Evolutionary conservation across 441 rosid genomes (phyloP), one percentile per base, ranked within the genome.

Genomic region (Flueggea neowawraea): DNA sequence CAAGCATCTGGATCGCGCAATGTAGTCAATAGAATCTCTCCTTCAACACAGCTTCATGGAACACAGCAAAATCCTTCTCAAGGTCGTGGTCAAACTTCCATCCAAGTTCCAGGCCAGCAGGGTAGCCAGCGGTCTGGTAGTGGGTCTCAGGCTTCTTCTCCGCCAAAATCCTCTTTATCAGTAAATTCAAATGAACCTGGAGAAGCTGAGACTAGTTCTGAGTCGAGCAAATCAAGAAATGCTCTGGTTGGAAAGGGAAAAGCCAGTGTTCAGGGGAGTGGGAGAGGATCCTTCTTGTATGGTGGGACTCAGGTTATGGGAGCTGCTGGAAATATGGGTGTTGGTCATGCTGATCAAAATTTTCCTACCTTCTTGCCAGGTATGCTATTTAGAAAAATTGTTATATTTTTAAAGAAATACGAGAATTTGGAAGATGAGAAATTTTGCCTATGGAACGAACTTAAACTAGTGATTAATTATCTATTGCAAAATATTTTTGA

Each of bases 311-410:
- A 83, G 67, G 78, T 84, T 53, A 69, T 87, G 83, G 94, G 94
- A 72, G 75, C 83, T 17, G 45, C 79, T 5, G 94, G 95, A 52
- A 81, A 68, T 75, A 72, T 87, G 75, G 71, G 86, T 69, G 78
- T 74, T 70, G 83, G 86, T 68, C 88, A 66, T 61, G 87, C 92
- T 57, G 96, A 95, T 69, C 87, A 82, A 66, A 95, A 88, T 73
- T 87, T 87, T 73, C 89, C 90, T 61, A 75, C 96, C 47, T 91
- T 91, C 81, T 79, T 91, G 71, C 97, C 97, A 31, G 88, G 97
- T 95, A 82, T 32, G 12, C 12, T n/a, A n/a, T 62, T 60, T 51
- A 6, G 5, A 1, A 10, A 33, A 16, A 22, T 39, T 64, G 31
- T 31, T 41, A n/a, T 10, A 12, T 31, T 0, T 17, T 16, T 17